A percentile compares a stretch with the other conserved stretches of the same genome.
Evolutionary conservation across 2,329 filamentous ascomycete genomes (phyloP).

Genomic region (Macrophomina tecta): DNA sequence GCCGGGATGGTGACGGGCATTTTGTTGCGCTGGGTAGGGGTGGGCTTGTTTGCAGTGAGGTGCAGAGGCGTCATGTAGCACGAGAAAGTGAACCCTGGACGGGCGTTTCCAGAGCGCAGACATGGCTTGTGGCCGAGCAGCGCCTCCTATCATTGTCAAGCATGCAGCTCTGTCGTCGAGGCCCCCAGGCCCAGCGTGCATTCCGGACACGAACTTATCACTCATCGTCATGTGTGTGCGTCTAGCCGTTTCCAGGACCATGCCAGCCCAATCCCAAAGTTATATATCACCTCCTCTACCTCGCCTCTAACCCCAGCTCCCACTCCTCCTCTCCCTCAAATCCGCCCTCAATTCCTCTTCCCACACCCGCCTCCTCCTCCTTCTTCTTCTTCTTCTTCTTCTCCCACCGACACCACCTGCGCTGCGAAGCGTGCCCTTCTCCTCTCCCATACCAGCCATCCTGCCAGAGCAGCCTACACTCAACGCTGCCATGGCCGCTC

Average conservation of each 20-base stretch:
- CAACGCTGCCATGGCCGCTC: slow-evolving; percentile 24
- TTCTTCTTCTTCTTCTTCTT: background rate
- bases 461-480: background rate
- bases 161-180: slow-evolving; percentile 23
- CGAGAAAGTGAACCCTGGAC: slow-evolving; percentile 23
- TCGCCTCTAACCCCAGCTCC: background rate
- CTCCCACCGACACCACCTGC: background rate
- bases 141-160: slow-evolving; percentile 27
- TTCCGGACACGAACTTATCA: slow-evolving; percentile 22
- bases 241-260: slow-evolving; percentile 15
- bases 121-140: slow-evolving; percentile 22
- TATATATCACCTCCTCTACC: slow-evolving; percentile 11
- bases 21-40: background rate
- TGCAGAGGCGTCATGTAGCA: slow-evolving; percentile 26
- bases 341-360: background rate
- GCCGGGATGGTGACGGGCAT: slow-evolving; percentile 23
- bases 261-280: background rate
- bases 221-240: slow-evolving; percentile 22
- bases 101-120: slow-evolving; percentile 25
- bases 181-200: slow-evolving; percentile 18
- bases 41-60: slow-evolving; percentile 26
- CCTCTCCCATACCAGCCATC: background rate
- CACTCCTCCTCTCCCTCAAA: background rate
- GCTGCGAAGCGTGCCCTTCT: background rate
- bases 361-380: no score